These are phyloP conservation scores for Mucor mucedo DNA, from an alignment of 371 early-diverging fungal species.

Conservation along the genomic window DNA sequence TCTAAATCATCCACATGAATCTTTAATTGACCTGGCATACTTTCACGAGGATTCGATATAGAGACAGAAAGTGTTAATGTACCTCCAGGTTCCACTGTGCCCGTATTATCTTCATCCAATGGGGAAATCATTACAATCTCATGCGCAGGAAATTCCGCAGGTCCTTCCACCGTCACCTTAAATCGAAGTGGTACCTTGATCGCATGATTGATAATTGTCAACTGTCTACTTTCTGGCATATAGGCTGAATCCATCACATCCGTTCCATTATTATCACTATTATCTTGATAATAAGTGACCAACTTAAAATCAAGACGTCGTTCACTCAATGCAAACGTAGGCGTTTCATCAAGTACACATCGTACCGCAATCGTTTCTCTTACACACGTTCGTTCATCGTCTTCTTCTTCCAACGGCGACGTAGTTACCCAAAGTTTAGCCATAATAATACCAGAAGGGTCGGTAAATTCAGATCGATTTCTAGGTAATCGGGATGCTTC, in stretches of 20 bases:
- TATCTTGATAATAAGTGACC: conserved; percentile 53
- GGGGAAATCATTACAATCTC: conserved; percentile 63
- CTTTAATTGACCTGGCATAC: conserved; percentile 82
- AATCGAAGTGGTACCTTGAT: conserved; percentile 68
- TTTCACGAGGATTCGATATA: conserved; percentile 65
- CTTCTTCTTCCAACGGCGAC: conserved; percentile 39
- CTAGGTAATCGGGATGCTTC: conserved; percentile 65
- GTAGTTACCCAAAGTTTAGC: conserved; percentile 69
- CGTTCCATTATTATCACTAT: conserved; percentile 54
- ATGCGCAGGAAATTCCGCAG: conserved; percentile 74
- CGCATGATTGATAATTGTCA: conserved; percentile 73
- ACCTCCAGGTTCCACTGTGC: conserved; percentile 64
- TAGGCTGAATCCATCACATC: conserved; percentile 29
- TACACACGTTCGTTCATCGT: conserved; percentile 31
- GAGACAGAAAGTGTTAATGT: conserved; percentile 61
- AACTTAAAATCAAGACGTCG: conserved; percentile 66
- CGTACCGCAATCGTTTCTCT: conserved; percentile 73
- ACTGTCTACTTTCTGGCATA: conserved; percentile 44
- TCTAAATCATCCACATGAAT: conserved; percentile 75
- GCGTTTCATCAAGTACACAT: conserved; percentile 68
- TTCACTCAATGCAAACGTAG: conserved; percentile 70
- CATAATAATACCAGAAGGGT: conserved; percentile 63
- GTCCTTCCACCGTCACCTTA: conserved; percentile 71
- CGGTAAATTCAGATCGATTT: conserved; percentile 58
- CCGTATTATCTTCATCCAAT: conserved; percentile 58